Conservation (phyloP, 2,329 filamentous ascomycete genomes). For the Talaromyces sp. region DNA sequence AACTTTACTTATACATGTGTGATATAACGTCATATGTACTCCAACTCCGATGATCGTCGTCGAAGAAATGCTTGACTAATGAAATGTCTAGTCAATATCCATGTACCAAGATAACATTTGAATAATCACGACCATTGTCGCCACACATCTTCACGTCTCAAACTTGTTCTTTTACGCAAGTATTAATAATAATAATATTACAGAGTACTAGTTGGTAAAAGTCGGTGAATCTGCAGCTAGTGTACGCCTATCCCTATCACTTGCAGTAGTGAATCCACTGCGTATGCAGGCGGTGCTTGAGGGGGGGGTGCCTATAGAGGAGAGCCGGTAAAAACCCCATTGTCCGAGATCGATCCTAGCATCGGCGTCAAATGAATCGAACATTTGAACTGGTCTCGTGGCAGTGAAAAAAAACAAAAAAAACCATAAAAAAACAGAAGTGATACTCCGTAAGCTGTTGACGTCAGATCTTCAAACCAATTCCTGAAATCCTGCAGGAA, state of each 20-base stretch:
- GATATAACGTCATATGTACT: background rate
- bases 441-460: background rate
- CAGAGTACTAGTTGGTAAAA: background rate
- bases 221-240: constrained; percentile 1
- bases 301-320: background rate
- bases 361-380: background rate
- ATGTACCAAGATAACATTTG: background rate
- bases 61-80: background rate
- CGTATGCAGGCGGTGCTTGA: background rate
- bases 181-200: background rate
- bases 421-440: background rate
- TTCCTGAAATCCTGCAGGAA: background rate
- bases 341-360: background rate
- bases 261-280: background rate
- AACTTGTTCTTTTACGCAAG: background rate
- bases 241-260: background rate
- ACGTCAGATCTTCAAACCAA: background rate
- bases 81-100: background rate
- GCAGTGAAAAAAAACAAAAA: background rate
- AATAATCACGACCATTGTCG: no score
- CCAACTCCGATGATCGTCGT: background rate
- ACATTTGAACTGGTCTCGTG: background rate
- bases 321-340: background rate
- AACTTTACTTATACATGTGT: background rate
- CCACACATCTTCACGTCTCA: background rate